Base-by-base conservation (phyloP, 306 rosid genomes). In the Sphenostylis stenocarpa region DNA sequence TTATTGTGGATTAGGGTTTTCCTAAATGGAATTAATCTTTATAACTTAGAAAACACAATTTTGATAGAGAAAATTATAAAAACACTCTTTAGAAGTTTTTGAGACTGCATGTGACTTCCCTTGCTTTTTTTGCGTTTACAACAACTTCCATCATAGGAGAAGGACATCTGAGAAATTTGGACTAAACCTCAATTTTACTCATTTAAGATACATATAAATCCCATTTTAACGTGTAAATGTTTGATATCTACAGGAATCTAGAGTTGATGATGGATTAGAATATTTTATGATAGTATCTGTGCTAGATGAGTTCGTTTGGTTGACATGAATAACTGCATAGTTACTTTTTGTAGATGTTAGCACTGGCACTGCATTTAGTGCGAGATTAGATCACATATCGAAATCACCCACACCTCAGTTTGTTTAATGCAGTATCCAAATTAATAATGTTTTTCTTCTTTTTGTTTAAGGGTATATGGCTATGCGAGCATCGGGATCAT, bases 391-490 rank as follows among this genome's bases (percentile, higher is more conserved):
- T 55, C 63, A 49, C 24, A 55, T 47, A 24, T 55, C 74, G 48
- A 0, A 6, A 8, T 52, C 28, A 58, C 5, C 11, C 12, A 6
- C 13, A 10, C 28, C 62, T 71, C 56, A 34, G 10, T 56, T 10
- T 19, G 48, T 34, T 68, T 65, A 70, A 70, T 29, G 19, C 23
- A 52, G 21, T 39, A 55, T 51, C 34, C 33, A 12, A 29, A 21
- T 5, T 64, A 20, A 7, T 44, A 6, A 33, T 29, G 16, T 38
- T 65, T 68, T 73, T 62, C 14, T 43, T 77, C 39, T 77, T 15
- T 69, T 60, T 87, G 63, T 72, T 81, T 51, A 84, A 94, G 94
- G 97, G 98, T 51, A 94, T 94, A 86, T 91, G 97, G 98, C 87
- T 90, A 13, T 92, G 97, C 67, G 97, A 92, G 89, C 96, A 92